Conservation (phyloP, 306 rosid genomes). For the Vachellia pachyceras region DNA sequence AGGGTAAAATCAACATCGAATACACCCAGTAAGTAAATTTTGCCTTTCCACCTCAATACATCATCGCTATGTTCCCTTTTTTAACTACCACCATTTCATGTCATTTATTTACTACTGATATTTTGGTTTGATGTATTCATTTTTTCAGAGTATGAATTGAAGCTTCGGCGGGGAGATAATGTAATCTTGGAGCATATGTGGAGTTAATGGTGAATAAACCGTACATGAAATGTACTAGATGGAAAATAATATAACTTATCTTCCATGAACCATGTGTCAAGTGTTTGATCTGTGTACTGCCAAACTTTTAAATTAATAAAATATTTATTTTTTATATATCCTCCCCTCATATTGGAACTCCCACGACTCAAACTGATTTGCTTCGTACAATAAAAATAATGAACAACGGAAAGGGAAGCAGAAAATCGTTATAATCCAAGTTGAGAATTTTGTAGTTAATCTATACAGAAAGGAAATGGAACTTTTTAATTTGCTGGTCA, state of each 20-base stretch:
- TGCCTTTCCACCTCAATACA: not conserved
- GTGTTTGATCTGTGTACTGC: not conserved
- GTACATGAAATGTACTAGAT: not conserved
- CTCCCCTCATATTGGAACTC: not conserved
- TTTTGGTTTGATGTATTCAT: too few species aligned
- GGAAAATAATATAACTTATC: not conserved
- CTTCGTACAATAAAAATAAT: not conserved
- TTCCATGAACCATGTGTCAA: not conserved
- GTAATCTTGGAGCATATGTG: not conserved
- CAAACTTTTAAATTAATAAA: too few species aligned
- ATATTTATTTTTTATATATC: not conserved
- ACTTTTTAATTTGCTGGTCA: not conserved
- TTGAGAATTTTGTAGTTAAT: too few species aligned
- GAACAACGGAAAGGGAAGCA: not conserved
- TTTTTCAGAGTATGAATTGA: not conserved
- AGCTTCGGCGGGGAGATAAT: not conserved
- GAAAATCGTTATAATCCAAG: too few species aligned
- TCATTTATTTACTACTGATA: too few species aligned
- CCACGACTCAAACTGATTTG: not conserved
- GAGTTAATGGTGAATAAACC: not conserved
- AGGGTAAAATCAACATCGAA: conserved; percentile 38
- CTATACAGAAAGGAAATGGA: not conserved
- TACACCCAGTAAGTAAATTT: not conserved
- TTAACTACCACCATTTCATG: too few species aligned
- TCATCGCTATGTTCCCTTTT: too few species aligned